Base-by-base conservation (phyloP, 495 filamentous ascomycete genomes). In the Talaromyces adpressus region DNA sequence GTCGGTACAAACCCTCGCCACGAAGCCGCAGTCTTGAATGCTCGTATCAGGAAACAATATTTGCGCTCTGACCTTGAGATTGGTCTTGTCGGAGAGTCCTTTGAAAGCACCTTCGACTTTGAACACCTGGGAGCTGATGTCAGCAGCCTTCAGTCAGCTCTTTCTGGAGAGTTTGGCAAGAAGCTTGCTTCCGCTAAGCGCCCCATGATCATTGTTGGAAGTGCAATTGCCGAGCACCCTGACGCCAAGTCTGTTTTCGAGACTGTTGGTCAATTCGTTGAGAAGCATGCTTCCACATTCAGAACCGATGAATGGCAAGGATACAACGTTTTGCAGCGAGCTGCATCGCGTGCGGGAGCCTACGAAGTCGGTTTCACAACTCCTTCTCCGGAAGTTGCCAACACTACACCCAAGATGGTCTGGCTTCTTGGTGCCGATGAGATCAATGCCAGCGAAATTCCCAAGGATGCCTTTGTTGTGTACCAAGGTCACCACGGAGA, bases 401-500 rank as follows among this genome's bases (percentile, higher is more conserved):
- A 89, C 65, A 92, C 88, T 7, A 90, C 84, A 64, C 90, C 94
- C 51, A 98, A 97, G 81, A 90, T 98, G 70, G 76, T 98, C 73
- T 98, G 92, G 92, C 91, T 98, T 52, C 86, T 98, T 45, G 95
- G 94, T 45, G 94, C 94, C 25, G 94, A 98, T 73, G 95, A 98
- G 77, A 83, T 98, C 67, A 77, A 77, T 57, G 82, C 87, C 61
- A 80, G 81, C 32, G 91, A 96, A 64, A 87, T 98, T 62, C 94
- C 94, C 57, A 94, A 92, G 77, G 89, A 91, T 69, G 93, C 93
- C 8, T 98, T 97, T 77, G 88, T 98, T 64, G 81, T 98, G 72
- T 98, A 98, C 78, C 94, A 98, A 76, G 94, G 94, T 65, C 94
- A 98, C 75, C 94, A 98, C 71, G 94, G 94, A 73, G 94, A 98